Evolutionary conservation across 2,329 filamentous ascomycete genomes (phyloP).

Genomic region (Botrytis squamosa): DNA sequence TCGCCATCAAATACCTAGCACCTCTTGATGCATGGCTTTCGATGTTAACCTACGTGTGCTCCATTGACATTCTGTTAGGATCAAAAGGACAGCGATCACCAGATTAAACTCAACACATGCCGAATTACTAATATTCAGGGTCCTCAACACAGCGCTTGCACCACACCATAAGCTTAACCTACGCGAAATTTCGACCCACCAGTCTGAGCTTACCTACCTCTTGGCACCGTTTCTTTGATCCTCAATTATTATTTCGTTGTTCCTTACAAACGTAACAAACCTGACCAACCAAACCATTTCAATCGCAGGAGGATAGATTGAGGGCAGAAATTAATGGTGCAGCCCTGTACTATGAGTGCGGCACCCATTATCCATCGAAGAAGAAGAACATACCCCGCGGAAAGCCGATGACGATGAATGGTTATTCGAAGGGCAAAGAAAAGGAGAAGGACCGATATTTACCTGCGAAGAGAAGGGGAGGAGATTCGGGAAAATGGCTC

Average conservation of each 20-base stretch:
- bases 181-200: neutral
- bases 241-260: neutral
- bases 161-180: neutral
- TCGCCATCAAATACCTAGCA: neutral
- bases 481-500: slow-evolving; percentile 1
- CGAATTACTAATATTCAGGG: slow-evolving; percentile 2
- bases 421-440: slow-evolving; percentile 16
- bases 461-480: slow-evolving; percentile 9
- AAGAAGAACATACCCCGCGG: slow-evolving; percentile 11
- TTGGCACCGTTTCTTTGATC: slow-evolving; percentile 3
- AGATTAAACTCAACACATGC: neutral
- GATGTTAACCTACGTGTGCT: neutral
- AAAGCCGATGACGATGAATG: slow-evolving; percentile 19
- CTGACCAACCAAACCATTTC: neutral
- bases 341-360: slow-evolving; percentile 18
- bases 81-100: no score
- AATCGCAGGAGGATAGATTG: neutral
- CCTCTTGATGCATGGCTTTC: neutral
- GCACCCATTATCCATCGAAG: slow-evolving; percentile 10
- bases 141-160: neutral
- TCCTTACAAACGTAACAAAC: neutral
- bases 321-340: neutral
- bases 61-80: neutral
- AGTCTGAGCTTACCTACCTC: slow-evolving; percentile 11
- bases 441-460: slow-evolving; percentile 21